Base-by-base conservation (phyloP, 1,139 yeast species). In the Scheffersomyces cryptocercus region DNA sequence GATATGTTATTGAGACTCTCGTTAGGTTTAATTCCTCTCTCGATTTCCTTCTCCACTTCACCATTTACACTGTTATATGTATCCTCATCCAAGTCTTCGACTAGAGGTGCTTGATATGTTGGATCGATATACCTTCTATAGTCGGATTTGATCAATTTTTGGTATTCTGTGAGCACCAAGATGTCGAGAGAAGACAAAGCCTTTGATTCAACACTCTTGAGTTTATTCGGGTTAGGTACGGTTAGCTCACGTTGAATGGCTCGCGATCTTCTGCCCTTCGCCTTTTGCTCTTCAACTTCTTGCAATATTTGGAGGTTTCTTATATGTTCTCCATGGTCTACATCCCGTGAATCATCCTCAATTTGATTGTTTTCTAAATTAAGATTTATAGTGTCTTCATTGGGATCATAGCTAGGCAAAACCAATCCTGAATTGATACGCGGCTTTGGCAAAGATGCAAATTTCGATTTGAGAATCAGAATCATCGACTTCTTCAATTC, bases 161-260 rank as follows among this genome's bases (percentile, higher is more conserved):
- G 50, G 46, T 77, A 54, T 42, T 78, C 82, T 4, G 49, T 41
- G 8, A 59, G 61, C 0, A 83, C 65, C n/a, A 56, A 44, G 10
- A 47, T 35, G 4, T 50, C 53, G 3, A 46, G 43, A 10, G 42
- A 40, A 1, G 41, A 35, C 29, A 44, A 29, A 14, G 44, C 46
- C 34, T 42, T 13, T 39, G 46, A 26, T 2, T 61, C 62, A 3
- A 35, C 30, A 1, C 42, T 41, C 16, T 43, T 55, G 1, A 57
- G 29, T 0, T 43, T 31, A 2, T 50, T 42, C 0, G 76, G 67
- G 12, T 63, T 38, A 0, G 88, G 88, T 9, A 84, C 64, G 0
- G 75, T 72, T n/a, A 84, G 65, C 0, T 68, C 75, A 38, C 62
- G 58, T 49, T 79, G 82, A 0, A 82, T 61, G 0, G 70, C 85